Conservation (phyloP, 345 rosid species). For the Rhodamnia argentea region DNA sequence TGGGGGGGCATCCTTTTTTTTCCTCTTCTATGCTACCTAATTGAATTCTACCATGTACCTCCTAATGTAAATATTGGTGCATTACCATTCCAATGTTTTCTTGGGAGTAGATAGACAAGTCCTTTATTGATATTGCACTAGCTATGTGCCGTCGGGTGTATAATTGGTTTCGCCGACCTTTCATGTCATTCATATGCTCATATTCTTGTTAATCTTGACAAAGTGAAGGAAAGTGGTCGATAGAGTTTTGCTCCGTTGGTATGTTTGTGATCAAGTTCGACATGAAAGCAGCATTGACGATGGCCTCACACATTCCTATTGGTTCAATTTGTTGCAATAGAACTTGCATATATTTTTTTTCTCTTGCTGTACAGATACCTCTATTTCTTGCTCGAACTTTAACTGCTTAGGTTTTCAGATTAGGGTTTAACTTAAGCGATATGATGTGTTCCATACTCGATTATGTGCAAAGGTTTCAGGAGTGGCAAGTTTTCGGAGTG, state of each 20-base stretch:
- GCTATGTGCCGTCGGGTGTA: not conserved
- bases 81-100: not conserved
- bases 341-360: not conserved
- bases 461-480: not conserved
- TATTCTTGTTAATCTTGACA: not conserved
- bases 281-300: not conserved
- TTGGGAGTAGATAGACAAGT: not conserved
- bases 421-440: not conserved
- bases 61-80: not conserved
- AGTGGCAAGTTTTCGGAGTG: not conserved
- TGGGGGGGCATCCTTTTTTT: not conserved
- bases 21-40: not conserved
- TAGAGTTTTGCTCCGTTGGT: not conserved
- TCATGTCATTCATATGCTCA: not conserved
- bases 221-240: not conserved
- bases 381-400: not conserved
- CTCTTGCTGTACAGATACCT: not conserved
- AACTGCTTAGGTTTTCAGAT: not conserved
- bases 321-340: not conserved
- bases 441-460: not conserved
- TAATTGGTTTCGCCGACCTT: not conserved
- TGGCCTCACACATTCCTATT: not conserved
- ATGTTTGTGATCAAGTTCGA: not conserved
- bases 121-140: not conserved
- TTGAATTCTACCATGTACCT: not conserved